Percentiles rank a stretch among this genome's conserved stretches.
These are phyloP conservation scores for Penicillium canariense DNA, from an alignment of 495 filamentous ascomycete genomes.

Conservation along the genomic window DNA sequence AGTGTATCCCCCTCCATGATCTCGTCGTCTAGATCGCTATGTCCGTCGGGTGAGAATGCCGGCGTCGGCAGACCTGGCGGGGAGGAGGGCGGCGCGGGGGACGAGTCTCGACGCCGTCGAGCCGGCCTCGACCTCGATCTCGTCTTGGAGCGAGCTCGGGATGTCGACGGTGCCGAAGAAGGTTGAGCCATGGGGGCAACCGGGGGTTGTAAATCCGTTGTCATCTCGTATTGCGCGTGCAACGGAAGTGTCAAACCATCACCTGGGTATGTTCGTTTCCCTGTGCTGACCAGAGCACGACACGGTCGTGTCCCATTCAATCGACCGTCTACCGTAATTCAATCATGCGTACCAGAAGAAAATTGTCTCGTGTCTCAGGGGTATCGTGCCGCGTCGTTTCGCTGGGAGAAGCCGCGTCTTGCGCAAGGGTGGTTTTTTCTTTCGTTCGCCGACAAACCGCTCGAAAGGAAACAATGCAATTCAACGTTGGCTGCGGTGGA, in stretches of 20 bases:
- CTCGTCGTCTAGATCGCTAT: slow-evolving; percentile 53
- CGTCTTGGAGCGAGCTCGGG: slow-evolving; percentile 56
- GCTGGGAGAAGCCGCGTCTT: not conserved
- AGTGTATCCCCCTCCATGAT: slow-evolving; percentile 68
- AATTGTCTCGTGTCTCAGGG: not conserved
- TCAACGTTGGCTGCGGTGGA: slow-evolving; percentile 18
- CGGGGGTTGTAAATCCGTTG: slow-evolving; percentile 25
- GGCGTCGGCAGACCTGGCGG: slow-evolving; percentile 56
- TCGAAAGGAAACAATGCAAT: slow-evolving; percentile 2
- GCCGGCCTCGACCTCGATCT: slow-evolving; percentile 47
- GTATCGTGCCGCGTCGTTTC: not conserved
- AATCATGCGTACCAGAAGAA: slow-evolving; percentile 14
- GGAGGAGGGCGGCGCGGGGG: slow-evolving; percentile 62
- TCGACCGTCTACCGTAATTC: slow-evolving; percentile 21
- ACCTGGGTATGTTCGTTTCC: slow-evolving; percentile 16
- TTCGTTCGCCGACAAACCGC: not conserved
- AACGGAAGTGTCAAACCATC: slow-evolving; percentile 19
- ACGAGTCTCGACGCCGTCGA: slow-evolving; percentile 55
- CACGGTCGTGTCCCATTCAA: slow-evolving; percentile 21
- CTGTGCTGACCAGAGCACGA: slow-evolving; percentile 34
- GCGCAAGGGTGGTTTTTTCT: not conserved
- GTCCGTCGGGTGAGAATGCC: slow-evolving; percentile 41
- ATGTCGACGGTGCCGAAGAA: slow-evolving; percentile 65
- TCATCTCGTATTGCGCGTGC: slow-evolving; percentile 24
- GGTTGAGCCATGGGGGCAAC: slow-evolving; percentile 32